Conservation (phyloP, 2,329 filamentous ascomycete genomes). For the Cladosporium sp. region DNA sequence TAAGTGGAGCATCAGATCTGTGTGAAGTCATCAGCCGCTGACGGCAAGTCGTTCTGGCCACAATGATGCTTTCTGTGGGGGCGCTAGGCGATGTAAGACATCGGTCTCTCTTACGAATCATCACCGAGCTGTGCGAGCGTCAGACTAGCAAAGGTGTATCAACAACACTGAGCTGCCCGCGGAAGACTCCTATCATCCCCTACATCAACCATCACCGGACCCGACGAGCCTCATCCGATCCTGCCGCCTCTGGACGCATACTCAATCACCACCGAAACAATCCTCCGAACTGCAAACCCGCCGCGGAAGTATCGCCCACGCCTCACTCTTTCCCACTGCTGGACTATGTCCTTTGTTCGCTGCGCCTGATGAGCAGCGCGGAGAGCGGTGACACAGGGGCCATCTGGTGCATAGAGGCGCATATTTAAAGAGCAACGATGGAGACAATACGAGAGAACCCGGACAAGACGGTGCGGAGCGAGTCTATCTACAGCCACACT, state of each 20-base stretch:
- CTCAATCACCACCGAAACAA: neutral
- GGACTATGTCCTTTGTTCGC: constrained; percentile 8
- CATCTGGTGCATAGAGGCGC: neutral
- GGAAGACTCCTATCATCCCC: too few relatives aligned
- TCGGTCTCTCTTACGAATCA: neutral
- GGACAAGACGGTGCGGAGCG: neutral
- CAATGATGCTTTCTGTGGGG: too few relatives aligned
- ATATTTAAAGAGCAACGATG: neutral
- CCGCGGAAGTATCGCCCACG: neutral
- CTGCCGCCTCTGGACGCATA: neutral
- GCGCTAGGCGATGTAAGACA: neutral
- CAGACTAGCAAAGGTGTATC: neutral
- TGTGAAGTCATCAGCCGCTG: too few relatives aligned
- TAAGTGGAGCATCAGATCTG: too few relatives aligned
- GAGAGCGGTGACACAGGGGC: neutral
- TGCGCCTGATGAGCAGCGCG: constrained; percentile 1
- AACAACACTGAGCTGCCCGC: too few relatives aligned
- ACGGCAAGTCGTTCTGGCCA: too few relatives aligned
- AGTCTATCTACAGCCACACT: constrained; percentile 9
- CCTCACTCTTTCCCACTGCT: neutral
- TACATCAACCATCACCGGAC: neutral
- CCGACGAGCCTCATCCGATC: neutral
- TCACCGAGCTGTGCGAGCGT: neutral
- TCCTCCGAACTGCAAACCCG: neutral
- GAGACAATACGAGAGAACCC: constrained; percentile 5